phyloP scores from a whole-genome alignment of 208 protist genomes.

The Wallacemonas rigidus region DNA sequence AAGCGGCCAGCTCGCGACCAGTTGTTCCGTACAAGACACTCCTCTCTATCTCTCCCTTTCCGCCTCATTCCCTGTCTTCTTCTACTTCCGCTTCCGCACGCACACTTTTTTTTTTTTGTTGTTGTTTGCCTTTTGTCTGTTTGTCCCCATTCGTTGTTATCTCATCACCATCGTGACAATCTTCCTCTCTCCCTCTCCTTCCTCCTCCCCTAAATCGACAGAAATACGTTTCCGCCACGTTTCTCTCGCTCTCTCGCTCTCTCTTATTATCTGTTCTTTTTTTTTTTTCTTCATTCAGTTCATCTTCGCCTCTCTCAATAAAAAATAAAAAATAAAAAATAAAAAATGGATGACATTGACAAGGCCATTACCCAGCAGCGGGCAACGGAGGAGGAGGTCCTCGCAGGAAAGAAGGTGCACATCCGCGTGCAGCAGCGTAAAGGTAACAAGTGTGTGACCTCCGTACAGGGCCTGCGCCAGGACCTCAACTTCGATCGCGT shows the following conservation, averaged over 20 bases:
- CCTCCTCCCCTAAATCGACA: not conserved
- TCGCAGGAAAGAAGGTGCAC: constrained; percentile 89
- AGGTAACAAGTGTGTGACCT: constrained; percentile 96
- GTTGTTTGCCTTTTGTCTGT: too few species aligned
- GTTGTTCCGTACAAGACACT: too few species aligned
- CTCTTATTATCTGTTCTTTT: constrained; percentile 13
- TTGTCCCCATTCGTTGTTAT: too few species aligned
- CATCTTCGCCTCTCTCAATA: not conserved
- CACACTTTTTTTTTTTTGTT: too few species aligned
- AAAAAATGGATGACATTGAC: constrained; percentile 14
- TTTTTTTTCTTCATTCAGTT: not conserved
- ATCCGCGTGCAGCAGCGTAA: constrained; percentile 97
- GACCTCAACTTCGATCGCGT: constrained; percentile 95
- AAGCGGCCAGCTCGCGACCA: too few species aligned
- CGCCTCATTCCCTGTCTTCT: too few species aligned
- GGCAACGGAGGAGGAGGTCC: constrained; percentile 54
- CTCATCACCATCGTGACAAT: too few species aligned
- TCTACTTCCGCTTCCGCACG: too few species aligned
- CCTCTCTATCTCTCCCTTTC: too few species aligned
- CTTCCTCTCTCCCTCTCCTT: too few species aligned
- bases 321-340: constrained; percentile 2
- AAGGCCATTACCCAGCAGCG: constrained; percentile 34
- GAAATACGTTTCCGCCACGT: not conserved
- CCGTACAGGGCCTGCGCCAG: constrained; percentile 93
- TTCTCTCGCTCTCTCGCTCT: constrained; percentile 16